These are phyloP conservation scores for Trypethelium eluteriae DNA, from an alignment of 495 filamentous ascomycete species.

Conservation along the genomic window DNA sequence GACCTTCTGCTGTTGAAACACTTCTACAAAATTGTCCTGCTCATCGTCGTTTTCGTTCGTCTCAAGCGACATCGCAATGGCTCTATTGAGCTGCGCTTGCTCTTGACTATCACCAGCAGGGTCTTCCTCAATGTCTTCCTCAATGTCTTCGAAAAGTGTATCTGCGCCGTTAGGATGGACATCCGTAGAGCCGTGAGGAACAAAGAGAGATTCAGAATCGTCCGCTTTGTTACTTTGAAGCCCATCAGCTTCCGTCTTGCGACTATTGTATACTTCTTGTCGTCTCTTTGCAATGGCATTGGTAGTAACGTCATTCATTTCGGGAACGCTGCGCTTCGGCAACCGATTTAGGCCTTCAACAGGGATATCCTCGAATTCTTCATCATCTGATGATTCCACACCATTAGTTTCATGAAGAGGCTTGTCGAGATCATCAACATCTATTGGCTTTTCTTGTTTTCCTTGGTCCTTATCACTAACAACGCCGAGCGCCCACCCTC, in stretches of 20 bases:
- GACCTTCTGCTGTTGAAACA: conserved; percentile 46
- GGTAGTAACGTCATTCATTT: conserved; percentile 23
- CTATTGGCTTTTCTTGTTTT: conserved; percentile 77
- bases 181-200: conserved; percentile 41
- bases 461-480: conserved; percentile 65
- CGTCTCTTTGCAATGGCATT: conserved; percentile 41
- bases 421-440: conserved; percentile 67
- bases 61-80: conserved; percentile 73
- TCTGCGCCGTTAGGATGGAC: conserved; percentile 27
- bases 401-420: conserved; percentile 46
- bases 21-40: conserved; percentile 40
- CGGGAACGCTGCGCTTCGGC: conserved; percentile 48
- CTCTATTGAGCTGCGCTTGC: conserved; percentile 61
- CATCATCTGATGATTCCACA: conserved; percentile 56
- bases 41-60: conserved; percentile 37
- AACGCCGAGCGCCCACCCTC: conserved; percentile 94
- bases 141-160: conserved; percentile 29
- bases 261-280: conserved; percentile 38
- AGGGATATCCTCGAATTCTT: conserved; percentile 88
- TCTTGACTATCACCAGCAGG: conserved; percentile 47
- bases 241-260: conserved; percentile 18
- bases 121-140: conserved; percentile 37
- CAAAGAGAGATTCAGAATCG: conserved; percentile 56
- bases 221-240: conserved; percentile 19
- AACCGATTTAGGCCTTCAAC: conserved; percentile 88